phyloP scores from a whole-genome alignment of 2,329 filamentous ascomycete genomes.

The Zasmidium citrigriseum region DNA sequence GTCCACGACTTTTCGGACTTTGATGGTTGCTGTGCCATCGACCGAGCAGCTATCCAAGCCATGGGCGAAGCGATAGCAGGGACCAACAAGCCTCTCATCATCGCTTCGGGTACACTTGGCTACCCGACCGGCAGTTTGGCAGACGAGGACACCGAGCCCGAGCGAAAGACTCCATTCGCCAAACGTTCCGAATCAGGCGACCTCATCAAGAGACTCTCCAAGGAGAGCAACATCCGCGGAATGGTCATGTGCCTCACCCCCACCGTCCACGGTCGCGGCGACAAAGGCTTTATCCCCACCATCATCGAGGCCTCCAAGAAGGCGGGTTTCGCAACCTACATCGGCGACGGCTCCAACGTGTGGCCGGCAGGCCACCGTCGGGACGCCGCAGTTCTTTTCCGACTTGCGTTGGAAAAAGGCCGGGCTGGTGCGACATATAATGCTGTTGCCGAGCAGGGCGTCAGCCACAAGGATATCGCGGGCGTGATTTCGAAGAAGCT shows the following conservation, averaged over 20 bases:
- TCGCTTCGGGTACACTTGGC: constrained; percentile 36
- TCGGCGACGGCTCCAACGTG: constrained; percentile 34
- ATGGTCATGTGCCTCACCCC: constrained; percentile 44
- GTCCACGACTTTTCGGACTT: constrained; percentile 25
- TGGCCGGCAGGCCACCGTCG: constrained; percentile 44
- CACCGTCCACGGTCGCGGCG: constrained; percentile 48
- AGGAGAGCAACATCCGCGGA: constrained; percentile 38
- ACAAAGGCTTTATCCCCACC: constrained; percentile 38
- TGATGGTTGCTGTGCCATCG: constrained; percentile 31
- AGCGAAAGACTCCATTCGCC: constrained; percentile 1
- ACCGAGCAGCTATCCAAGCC: constrained; percentile 42
- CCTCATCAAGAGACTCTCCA: constrained; percentile 14
- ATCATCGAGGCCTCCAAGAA: constrained; percentile 36
- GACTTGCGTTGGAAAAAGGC: constrained; percentile 41
- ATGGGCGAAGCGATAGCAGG: constrained; percentile 39
- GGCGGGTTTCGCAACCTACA: constrained; percentile 32
- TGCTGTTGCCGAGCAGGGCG: constrained; percentile 31
- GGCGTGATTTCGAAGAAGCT: constrained; percentile 1
- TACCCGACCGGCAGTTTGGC: constrained; percentile 6
- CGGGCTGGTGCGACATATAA: constrained; percentile 41
- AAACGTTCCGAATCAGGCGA: constrained; percentile 9
- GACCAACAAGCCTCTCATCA: constrained; percentile 40
- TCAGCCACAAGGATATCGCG: constrained; percentile 13
- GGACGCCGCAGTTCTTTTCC: constrained; percentile 45
- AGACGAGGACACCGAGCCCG: constrained; percentile 14